Percentiles rank a stretch among this genome's conserved stretches.
These are phyloP conservation scores for Pugionium dolabratum DNA, from an alignment of 345 rosid species.

Conservation along the genomic window DNA sequence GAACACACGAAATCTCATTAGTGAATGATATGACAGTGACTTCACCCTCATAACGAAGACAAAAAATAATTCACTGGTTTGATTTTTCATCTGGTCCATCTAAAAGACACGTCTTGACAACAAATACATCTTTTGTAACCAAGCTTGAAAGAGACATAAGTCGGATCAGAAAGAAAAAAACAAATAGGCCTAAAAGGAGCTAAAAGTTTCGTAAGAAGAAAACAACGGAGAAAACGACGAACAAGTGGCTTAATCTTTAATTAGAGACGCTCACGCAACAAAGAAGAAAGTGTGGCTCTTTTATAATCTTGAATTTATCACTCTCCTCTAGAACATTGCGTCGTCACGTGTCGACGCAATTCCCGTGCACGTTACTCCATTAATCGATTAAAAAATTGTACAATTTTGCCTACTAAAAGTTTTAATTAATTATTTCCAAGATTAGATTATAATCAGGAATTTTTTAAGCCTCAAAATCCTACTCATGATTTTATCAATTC, in stretches of 20 bases:
- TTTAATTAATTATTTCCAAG: background rate
- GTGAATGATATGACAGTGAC: slow-evolving; percentile 16
- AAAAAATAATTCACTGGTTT: slow-evolving; percentile 2
- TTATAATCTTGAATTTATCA: slow-evolving; percentile 25
- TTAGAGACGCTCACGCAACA: slow-evolving; percentile 31
- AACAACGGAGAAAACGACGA: slow-evolving; percentile 29
- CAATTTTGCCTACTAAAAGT: slow-evolving; percentile 15
- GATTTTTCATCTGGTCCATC: slow-evolving; percentile 15
- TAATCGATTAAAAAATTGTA: slow-evolving; percentile 3
- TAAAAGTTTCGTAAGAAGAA: slow-evolving; percentile 5
- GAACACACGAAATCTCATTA: slow-evolving; percentile 14
- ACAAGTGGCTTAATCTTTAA: slow-evolving; percentile 7
- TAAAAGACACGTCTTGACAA: slow-evolving; percentile 26
- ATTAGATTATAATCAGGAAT: background rate
- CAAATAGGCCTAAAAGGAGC: background rate
- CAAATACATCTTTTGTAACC: slow-evolving; percentile 21
- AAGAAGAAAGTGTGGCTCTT: slow-evolving; percentile 18
- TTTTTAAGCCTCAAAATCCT: slow-evolving; percentile 2
- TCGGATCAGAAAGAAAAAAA: background rate
- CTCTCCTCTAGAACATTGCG: slow-evolving; percentile 31
- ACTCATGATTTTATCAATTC: background rate
- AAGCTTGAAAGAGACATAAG: slow-evolving; percentile 29
- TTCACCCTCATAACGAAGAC: background rate
- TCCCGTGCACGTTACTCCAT: slow-evolving; percentile 39
- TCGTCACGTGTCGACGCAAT: slow-evolving; percentile 22